Base-by-base conservation (phyloP, 805 yeast genomes). In the Suhomyces xylopsoci region DNA sequence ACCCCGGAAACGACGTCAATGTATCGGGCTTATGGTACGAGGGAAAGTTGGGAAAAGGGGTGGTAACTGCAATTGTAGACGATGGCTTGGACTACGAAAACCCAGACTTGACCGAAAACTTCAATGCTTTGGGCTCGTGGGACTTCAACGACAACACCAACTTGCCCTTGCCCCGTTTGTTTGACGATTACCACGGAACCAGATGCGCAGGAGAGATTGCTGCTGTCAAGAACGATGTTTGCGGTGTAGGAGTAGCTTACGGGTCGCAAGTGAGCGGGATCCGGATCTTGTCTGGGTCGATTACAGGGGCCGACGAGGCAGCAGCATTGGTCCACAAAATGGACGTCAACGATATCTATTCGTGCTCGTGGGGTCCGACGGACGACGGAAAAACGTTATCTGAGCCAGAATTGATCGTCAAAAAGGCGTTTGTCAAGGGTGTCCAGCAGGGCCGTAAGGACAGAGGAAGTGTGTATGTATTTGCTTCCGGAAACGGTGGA, bases 201-300 rank as follows among this genome's bases (percentile, higher is more conserved):
- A 76, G 99, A 58, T 94, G 99, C 74, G 98, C 99, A 2, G 98
- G 97, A 38, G 99, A 94, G 69, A 88, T 94, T 52, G 97, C 97
- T 0, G 90, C 89, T 3, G 94, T 86, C 2, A 91, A 83, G 49
- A 93, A 94, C 67, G 87, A 83, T 28, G 85, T 78, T 19, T 94
- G 99, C 71, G 99, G 99, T n/a, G 79, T 94, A 6, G 99, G 99
- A 45, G 96, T 92, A n/a, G 98, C 97, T 0, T 91, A 82, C 61
- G 82, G 83, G 52, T 83, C 97, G 3, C 82, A 86, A 61, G 96
- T 94, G 2, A 80, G 97, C 1, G 99, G 99, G 0, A 81, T 94
- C 32, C 81, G 99, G 50, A 93, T 94, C 53, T 78, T 94, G 45
- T 87, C 96, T 1, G 96, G 90, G 2, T 76, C 80, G 45, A 81